These are phyloP conservation scores for Candida mattraensis DNA, from an alignment of 805 yeast genomes.

Conservation along the genomic window DNA sequence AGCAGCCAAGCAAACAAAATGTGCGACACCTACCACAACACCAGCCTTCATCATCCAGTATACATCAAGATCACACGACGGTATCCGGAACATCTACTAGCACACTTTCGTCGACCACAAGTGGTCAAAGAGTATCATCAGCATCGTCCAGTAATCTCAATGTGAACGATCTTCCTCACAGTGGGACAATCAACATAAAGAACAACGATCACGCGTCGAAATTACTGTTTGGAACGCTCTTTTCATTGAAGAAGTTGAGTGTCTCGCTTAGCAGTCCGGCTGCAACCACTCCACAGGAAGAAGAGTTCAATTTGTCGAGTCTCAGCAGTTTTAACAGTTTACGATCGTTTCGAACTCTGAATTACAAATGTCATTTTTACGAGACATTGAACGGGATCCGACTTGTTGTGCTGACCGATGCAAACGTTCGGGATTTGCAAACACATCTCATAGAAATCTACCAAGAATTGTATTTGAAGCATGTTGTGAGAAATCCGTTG, in stretches of 20 bases:
- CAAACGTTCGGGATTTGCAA: conserved; percentile 53
- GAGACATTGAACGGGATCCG: conserved; percentile 81
- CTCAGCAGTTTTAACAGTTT: conserved; percentile 33
- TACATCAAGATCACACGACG: too few relatives aligned
- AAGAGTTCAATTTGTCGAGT: conserved; percentile 11
- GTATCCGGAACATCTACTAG: conserved; percentile 3
- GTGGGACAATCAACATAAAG: conserved; percentile 47
- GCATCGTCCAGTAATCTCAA: conserved; percentile 7
- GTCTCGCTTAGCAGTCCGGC: conserved; percentile 28
- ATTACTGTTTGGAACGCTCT: conserved; percentile 80
- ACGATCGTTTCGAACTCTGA: conserved; percentile 62
- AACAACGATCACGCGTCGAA: conserved; percentile 73
- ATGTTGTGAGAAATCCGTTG: conserved; percentile 61
- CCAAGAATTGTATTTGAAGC: conserved; percentile 54
- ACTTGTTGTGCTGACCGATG: conserved; percentile 73
- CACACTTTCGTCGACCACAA: conserved; percentile 4
- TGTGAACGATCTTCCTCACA: conserved; percentile 13
- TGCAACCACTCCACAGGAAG: conserved; percentile 2
- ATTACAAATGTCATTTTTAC: conserved; percentile 74
- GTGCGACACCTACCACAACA: too few relatives aligned
- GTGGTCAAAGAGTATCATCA: conserved; percentile 2
- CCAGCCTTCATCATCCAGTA: too few relatives aligned
- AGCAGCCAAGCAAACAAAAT: too few relatives aligned
- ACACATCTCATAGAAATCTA: conserved; percentile 58
- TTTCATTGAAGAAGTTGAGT: conserved; percentile 75